phyloP scores from a whole-genome alignment of 495 filamentous ascomycete genomes.

The Lasiosphaeria miniovina region DNA sequence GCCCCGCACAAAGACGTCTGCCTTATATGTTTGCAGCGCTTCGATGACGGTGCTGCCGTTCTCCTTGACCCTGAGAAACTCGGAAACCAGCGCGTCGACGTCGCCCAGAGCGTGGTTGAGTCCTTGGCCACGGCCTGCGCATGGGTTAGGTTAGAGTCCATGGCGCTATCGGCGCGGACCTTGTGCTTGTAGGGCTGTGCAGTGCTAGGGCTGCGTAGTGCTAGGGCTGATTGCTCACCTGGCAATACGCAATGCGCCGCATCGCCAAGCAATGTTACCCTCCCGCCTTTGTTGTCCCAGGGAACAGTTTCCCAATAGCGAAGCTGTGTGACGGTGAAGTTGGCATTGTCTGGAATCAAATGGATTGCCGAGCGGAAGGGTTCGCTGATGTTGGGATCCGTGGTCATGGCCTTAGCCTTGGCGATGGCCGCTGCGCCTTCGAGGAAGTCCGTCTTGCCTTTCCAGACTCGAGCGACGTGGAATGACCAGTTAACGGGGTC shows the following conservation, averaged over 20 bases:
- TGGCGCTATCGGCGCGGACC: too few relatives aligned
- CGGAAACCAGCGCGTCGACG: neutral
- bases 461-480: slow-evolving; percentile 11
- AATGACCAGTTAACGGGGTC: slow-evolving; percentile 9
- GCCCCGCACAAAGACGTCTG: slow-evolving; percentile 8
- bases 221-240: neutral
- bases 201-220: neutral
- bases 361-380: slow-evolving; percentile 10
- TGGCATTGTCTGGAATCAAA: slow-evolving; percentile 7
- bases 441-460: neutral
- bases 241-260: slow-evolving; percentile 12
- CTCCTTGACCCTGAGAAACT: slow-evolving; percentile 4
- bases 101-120: slow-evolving; percentile 11
- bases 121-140: slow-evolving; percentile 12
- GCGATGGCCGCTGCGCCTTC: slow-evolving; percentile 2
- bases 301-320: slow-evolving; percentile 11
- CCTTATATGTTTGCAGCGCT: slow-evolving; percentile 2
- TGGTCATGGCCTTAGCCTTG: neutral
- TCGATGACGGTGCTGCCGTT: neutral
- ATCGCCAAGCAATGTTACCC: slow-evolving; percentile 10
- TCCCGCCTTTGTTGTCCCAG: slow-evolving; percentile 8
- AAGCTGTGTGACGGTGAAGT: slow-evolving; percentile 7
- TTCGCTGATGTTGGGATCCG: slow-evolving; percentile 1
- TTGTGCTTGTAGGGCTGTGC: too few relatives aligned
- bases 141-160: neutral